Evolutionary conservation across 1,139 yeast genomes (phyloP).

Genomic region (Candida albicans): DNA sequence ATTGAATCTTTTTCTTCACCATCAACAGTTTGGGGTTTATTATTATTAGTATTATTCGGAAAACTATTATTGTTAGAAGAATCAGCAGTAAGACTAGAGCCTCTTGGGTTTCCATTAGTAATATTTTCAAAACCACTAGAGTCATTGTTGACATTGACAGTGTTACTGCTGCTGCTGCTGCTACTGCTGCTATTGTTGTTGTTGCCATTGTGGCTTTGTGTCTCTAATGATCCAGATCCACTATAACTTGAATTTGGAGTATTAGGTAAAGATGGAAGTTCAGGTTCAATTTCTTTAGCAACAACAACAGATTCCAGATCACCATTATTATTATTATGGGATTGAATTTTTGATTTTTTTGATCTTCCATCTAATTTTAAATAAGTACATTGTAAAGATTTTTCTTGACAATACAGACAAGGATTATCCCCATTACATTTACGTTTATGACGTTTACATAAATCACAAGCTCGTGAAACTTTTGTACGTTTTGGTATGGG

Average conservation of each 20-base stretch:
- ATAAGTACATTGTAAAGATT: conserved; percentile 25
- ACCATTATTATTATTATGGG: conserved; percentile 5
- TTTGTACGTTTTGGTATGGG: conserved; percentile 21
- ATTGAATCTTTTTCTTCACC: conserved; percentile 9
- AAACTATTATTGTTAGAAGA: no score
- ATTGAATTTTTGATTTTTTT: conserved; percentile 17
- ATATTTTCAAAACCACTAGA: background rate
- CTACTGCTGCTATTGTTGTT: background rate
- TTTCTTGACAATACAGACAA: conserved; percentile 25
- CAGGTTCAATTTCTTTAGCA: conserved; percentile 5
- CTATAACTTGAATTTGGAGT: conserved; percentile 7
- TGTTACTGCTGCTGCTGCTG: background rate
- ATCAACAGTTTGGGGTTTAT: background rate
- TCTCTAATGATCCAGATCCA: background rate
- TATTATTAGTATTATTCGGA: background rate
- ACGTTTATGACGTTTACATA: conserved; percentile 30
- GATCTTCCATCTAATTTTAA: conserved; percentile 28
- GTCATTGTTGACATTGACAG: background rate
- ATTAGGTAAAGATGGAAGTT: conserved; percentile 9
- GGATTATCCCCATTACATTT: conserved; percentile 33
- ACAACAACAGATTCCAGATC: background rate
- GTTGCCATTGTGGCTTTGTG: background rate
- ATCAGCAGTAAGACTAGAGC: no score
- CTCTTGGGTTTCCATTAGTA: no score
- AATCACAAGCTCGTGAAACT: conserved; percentile 41